Percentiles rank a stretch among this genome's conserved stretches.
These are phyloP conservation scores for Cydonia oblonga DNA, from an alignment of 331 rosid species.

Conservation along the genomic window DNA sequence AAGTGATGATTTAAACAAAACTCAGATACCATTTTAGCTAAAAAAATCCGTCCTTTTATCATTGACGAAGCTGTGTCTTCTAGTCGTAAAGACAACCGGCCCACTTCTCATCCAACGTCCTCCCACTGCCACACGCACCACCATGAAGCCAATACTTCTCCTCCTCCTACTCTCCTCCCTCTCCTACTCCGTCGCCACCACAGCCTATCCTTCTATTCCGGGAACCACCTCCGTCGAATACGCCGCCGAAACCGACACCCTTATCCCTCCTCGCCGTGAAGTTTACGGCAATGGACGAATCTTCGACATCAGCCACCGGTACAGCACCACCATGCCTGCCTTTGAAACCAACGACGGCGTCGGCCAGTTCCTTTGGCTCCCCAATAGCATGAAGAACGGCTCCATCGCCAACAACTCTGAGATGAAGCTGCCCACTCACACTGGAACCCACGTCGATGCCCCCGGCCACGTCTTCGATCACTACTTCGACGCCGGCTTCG, in stretches of 20 bases:
- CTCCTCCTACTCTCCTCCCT: constrained; percentile 24
- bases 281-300: constrained; percentile 60
- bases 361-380: constrained; percentile 67
- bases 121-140: not conserved
- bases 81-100: too few relatives aligned
- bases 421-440: constrained; percentile 57
- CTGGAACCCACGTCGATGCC: constrained; percentile 84
- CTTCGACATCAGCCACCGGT: constrained; percentile 59
- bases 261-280: constrained; percentile 64
- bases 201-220: constrained; percentile 59
- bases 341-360: constrained; percentile 53
- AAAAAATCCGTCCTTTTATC: too few relatives aligned
- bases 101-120: not conserved
- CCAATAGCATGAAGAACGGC: constrained; percentile 66
- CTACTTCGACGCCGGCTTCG: constrained; percentile 82
- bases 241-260: constrained; percentile 1
- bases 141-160: constrained; percentile 11
- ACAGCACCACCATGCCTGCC: constrained; percentile 44
- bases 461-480: constrained; percentile 71
- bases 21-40: too few relatives aligned
- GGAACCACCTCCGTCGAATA: constrained; percentile 30
- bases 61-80: too few relatives aligned
- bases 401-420: constrained; percentile 49
- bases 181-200: constrained; percentile 11
- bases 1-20: too few relatives aligned